Conservation (phyloP, 1,139 yeast genomes). For the Suhomyces choctaworum region DNA sequence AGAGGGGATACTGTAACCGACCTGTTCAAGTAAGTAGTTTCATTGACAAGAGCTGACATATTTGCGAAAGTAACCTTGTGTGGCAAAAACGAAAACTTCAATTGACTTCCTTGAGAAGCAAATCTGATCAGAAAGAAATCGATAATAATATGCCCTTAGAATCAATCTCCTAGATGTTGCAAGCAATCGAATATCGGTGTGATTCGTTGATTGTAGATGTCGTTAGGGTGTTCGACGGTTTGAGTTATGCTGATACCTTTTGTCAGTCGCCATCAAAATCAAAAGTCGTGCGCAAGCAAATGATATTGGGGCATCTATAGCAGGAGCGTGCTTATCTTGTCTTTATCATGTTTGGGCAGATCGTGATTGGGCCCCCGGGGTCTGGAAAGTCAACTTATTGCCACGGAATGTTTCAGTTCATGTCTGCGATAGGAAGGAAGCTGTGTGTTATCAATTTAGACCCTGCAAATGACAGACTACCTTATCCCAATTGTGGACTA, state of each 20-base stretch:
- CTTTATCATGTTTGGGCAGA: constrained; percentile 66
- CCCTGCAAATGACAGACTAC: constrained; percentile 86
- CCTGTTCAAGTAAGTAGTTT: constrained; percentile 45
- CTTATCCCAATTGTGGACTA: constrained; percentile 73
- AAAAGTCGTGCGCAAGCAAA: constrained; percentile 1
- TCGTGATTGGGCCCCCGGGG: constrained; percentile 97
- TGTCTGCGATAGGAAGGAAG: constrained; percentile 90
- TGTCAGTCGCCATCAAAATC: constrained; percentile 1
- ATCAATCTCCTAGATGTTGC: no score
- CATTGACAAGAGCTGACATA: constrained; percentile 27
- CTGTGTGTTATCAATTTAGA: constrained; percentile 82
- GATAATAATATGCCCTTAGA: no score
- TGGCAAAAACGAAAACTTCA: constrained; percentile 6
- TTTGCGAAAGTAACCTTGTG: no score
- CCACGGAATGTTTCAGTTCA: constrained; percentile 86
- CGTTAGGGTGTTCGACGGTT: no score
- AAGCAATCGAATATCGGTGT: no score
- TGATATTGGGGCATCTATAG: no score
- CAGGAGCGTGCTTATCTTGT: background rate
- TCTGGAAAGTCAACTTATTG: constrained; percentile 96
- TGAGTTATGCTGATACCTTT: no score
- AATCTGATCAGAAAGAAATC: no score
- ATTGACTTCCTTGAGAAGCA: no score
- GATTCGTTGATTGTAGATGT: no score
- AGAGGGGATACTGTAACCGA: constrained; percentile 93